A percentile compares a stretch with the other conserved stretches of the same genome.
phyloP scores from a whole-genome alignment of 2,329 filamentous ascomycete genomes.

The Diaporthe amygdali region DNA sequence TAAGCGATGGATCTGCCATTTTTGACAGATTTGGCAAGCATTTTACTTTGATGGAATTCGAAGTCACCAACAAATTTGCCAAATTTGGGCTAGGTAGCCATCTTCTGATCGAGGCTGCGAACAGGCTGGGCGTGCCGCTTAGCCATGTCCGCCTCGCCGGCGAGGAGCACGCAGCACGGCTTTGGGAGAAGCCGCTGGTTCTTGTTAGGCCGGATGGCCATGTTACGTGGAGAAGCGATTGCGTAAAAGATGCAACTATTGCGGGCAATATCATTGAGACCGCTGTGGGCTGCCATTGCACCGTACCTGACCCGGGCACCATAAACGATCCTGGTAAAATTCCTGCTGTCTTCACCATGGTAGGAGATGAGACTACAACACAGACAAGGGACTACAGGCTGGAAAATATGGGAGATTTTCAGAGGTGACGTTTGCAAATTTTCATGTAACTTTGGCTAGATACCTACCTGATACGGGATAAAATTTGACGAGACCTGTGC shows the following conservation, averaged over 20 bases:
- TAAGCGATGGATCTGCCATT: slow-evolving; percentile 21
- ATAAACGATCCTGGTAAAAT: background rate
- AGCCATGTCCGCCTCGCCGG: background rate
- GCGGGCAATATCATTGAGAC: background rate
- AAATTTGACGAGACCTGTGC: too few species aligned
- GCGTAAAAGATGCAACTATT: background rate
- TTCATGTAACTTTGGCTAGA: too few species aligned
- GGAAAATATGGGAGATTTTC: background rate
- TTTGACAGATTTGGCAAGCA: slow-evolving; percentile 24
- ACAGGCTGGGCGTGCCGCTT: slow-evolving; percentile 5
- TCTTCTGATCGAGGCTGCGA: background rate
- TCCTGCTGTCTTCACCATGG: background rate
- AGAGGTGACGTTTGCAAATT: too few species aligned
- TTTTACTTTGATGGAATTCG: slow-evolving; percentile 25
- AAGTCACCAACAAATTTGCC: background rate
- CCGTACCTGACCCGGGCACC: background rate
- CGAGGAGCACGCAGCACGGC: slow-evolving; percentile 15
- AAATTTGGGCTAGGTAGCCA: background rate
- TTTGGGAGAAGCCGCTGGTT: slow-evolving; percentile 24
- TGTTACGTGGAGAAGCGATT: slow-evolving; percentile 25
- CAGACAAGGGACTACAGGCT: background rate
- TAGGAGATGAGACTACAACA: background rate
- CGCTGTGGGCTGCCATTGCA: background rate
- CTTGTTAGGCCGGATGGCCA: slow-evolving; percentile 27
- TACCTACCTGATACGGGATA: too few species aligned